Percentiles rank a stretch among this genome's conserved stretches.
These are phyloP conservation scores for Drechslera avenae DNA, from an alignment of 2,329 filamentous ascomycete species.

Conservation along the genomic window DNA sequence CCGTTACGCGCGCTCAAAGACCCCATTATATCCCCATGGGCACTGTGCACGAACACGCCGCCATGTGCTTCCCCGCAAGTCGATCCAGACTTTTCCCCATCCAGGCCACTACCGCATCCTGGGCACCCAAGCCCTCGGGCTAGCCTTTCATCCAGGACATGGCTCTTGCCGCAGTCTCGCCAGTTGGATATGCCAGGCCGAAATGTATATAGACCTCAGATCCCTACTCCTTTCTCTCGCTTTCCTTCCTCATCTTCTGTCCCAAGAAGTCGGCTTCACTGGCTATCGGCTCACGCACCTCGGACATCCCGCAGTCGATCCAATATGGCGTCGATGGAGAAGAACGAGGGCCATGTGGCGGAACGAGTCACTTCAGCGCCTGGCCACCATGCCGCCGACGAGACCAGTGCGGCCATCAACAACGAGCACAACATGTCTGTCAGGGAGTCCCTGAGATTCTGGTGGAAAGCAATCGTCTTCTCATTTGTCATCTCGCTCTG, in stretches of 20 bases:
- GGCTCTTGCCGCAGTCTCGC: slow-evolving; percentile 2
- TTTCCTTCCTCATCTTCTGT: neutral
- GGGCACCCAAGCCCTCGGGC: slow-evolving; percentile 18
- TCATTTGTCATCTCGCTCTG: slow-evolving; percentile 81
- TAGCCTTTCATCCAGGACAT: slow-evolving; percentile 13
- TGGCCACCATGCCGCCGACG: slow-evolving; percentile 17
- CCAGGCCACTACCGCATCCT: slow-evolving; percentile 17
- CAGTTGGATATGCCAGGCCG: neutral
- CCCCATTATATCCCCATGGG: slow-evolving; percentile 28
- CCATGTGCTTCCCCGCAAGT: slow-evolving; percentile 28
- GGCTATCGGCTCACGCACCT: neutral
- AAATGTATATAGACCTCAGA: slow-evolving; percentile 16
- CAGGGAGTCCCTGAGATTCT: slow-evolving; percentile 73
- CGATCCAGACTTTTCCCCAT: slow-evolving; percentile 16
- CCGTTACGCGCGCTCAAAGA: slow-evolving; percentile 2
- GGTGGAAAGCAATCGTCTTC: slow-evolving; percentile 84
- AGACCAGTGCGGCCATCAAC: slow-evolving; percentile 40
- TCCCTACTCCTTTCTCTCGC: slow-evolving; percentile 1
- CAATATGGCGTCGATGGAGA: slow-evolving; percentile 20
- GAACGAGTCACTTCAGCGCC: slow-evolving; percentile 23
- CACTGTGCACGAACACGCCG: slow-evolving; percentile 8
- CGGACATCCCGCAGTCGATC: slow-evolving; percentile 1
- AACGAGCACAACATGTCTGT: slow-evolving; percentile 58
- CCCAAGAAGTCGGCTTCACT: neutral
- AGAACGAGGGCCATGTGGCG: slow-evolving; percentile 26